Conservation (phyloP, 2,329 filamentous ascomycete species). For the Diaporthe sp. region DNA sequence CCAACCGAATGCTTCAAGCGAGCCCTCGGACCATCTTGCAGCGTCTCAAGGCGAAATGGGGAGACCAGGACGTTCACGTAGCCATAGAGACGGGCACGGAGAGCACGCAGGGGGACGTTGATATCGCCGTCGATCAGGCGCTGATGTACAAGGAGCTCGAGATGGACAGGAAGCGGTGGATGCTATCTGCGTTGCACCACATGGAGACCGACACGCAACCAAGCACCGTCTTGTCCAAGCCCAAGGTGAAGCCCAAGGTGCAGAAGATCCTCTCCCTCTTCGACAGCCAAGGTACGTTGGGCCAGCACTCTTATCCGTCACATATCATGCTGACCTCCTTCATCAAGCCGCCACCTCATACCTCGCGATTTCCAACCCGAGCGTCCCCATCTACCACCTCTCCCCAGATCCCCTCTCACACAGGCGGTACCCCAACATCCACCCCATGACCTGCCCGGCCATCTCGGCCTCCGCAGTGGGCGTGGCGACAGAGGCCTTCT, state of each 20-base stretch:
- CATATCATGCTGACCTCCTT: slow-evolving; percentile 6
- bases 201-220: slow-evolving; percentile 54
- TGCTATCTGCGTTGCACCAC: slow-evolving; percentile 60
- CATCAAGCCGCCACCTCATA: slow-evolving; percentile 63
- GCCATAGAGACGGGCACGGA: neutral
- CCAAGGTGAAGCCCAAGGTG: slow-evolving; percentile 43
- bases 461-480: slow-evolving; percentile 54
- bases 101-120: neutral
- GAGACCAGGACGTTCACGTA: slow-evolving; percentile 44
- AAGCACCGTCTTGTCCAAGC: slow-evolving; percentile 33
- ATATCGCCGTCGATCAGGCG: slow-evolving; percentile 53
- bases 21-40: slow-evolving; percentile 66
- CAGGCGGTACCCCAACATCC: slow-evolving; percentile 55
- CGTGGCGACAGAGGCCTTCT: slow-evolving; percentile 60
- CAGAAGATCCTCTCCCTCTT: slow-evolving; percentile 64
- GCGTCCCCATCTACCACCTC: slow-evolving; percentile 61
- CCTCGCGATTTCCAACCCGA: slow-evolving; percentile 60
- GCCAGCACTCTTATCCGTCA: slow-evolving; percentile 46
- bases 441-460: slow-evolving; percentile 56
- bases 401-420: slow-evolving; percentile 57
- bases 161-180: slow-evolving; percentile 55
- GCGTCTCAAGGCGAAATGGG: slow-evolving; percentile 67
- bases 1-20: slow-evolving; percentile 68
- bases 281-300: slow-evolving; percentile 63
- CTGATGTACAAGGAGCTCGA: slow-evolving; percentile 65